Base-by-base conservation (phyloP, 177 flowering plant genomes). In the Telopea speciosissima region DNA sequence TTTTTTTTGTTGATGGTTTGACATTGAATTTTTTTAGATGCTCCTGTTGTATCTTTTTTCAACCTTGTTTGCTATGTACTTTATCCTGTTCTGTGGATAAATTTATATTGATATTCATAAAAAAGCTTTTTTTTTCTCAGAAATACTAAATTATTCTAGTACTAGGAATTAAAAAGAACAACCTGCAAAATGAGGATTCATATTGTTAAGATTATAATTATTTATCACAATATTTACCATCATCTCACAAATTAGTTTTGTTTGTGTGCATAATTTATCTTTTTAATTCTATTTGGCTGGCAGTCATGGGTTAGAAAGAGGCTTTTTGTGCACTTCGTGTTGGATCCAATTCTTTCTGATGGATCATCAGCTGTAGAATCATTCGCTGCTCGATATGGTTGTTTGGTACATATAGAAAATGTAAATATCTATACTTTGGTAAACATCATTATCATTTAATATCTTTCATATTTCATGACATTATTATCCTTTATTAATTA, bases 301-400 rank as follows among this genome's bases (percentile, higher is more conserved):
- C 91, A 89, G 93, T 79, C 89, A 24, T 77, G 86, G 62, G 72
- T 26, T 65, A 76, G 73, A 71, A 83, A 76, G 80, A 89, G 81
- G 68, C 72, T 82, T 44, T 89, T 89, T 76, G 93, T 89, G 73
- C 89, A 87, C 76, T 86, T 89, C 78, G 89, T 89, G 76, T 74
- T 89, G 78, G 91, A 87, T 71, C 91, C 87, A 17, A 74, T 87
- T 69, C 45, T 69, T 49, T 19, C 77, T 11, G 68, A 68, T 67
- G 70, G 74, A 64, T 75, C 87, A 61, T 78, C 79, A 25, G 26
- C 73, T 65, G 87, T 75, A 69, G 78, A 78, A 65, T 84, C 90
- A 31, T 87, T 87, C 84, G 90, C 91, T 65, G 91, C 91, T 70
- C 80, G 84, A 83, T 81, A 80, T 77, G 89, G 85, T 65, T 87